Evolutionary conservation across 2,329 filamentous ascomycete genomes (phyloP).

Genomic region (Diaporthe sp.): DNA sequence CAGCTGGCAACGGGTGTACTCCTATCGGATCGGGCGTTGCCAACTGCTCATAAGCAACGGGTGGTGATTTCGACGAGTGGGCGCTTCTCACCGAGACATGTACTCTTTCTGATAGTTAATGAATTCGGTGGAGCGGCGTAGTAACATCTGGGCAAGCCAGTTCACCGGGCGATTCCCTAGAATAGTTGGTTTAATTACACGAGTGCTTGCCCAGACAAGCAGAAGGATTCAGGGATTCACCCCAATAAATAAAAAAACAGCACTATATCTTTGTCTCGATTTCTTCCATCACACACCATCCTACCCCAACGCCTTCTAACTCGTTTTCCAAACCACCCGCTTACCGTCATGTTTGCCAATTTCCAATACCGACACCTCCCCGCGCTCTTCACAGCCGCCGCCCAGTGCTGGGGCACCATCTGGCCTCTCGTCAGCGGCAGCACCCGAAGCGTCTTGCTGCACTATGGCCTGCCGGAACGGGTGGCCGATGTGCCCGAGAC

Average conservation of each 20-base stretch:
- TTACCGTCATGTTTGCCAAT: not conserved
- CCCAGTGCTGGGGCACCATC: constrained; percentile 25
- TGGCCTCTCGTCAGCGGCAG: constrained; percentile 8
- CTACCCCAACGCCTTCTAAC: no score
- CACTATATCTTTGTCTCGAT: not conserved
- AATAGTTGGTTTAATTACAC: not conserved
- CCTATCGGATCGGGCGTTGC: not conserved
- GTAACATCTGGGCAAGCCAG: not conserved
- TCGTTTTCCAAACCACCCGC: not conserved
- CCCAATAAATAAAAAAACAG: not conserved
- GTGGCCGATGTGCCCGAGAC: constrained; percentile 12
- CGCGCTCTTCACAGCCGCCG: constrained; percentile 11
- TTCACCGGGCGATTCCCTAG: not conserved
- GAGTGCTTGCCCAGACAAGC: not conserved
- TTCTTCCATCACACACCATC: not conserved
- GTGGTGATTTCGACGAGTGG: not conserved
- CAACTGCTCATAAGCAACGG: not conserved
- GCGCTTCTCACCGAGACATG: not conserved
- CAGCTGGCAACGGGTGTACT: constrained; percentile 1
- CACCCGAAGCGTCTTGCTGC: constrained; percentile 1
- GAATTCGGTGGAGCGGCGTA: not conserved
- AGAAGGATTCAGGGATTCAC: not conserved
- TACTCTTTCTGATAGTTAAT: not conserved
- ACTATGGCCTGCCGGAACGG: constrained; percentile 4
- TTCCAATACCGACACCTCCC: constrained; percentile 4